Evolutionary conservation across 352 stramenopile genomes (phyloP).

Genomic region (Pilasporangium apinafurcum): DNA sequence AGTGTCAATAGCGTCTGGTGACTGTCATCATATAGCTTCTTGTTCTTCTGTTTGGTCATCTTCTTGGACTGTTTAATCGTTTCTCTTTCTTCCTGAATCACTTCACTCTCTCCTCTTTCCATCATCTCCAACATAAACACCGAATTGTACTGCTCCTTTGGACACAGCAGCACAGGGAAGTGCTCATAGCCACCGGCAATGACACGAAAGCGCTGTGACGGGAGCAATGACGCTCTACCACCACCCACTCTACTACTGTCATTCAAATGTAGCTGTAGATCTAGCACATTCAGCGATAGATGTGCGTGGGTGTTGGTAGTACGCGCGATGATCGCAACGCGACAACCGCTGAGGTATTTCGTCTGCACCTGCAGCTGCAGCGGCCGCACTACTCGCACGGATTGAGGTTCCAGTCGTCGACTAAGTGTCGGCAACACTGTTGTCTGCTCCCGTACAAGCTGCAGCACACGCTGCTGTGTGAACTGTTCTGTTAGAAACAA

Average conservation of each 20-base stretch:
- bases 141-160: slow-evolving; percentile 65
- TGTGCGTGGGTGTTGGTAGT: slow-evolving; percentile 36
- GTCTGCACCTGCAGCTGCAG: slow-evolving; percentile 59
- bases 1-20: slow-evolving; percentile 59
- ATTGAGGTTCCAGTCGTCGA: slow-evolving; percentile 34
- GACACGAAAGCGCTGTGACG: slow-evolving; percentile 20
- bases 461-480: slow-evolving; percentile 25
- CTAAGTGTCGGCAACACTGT: slow-evolving; percentile 30
- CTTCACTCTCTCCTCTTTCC: slow-evolving; percentile 1
- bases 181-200: slow-evolving; percentile 29
- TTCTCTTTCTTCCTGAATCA: neutral
- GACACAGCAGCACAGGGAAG: slow-evolving; percentile 48
- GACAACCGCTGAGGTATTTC: slow-evolving; percentile 19
- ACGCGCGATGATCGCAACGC: slow-evolving; percentile 41
- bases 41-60: slow-evolving; percentile 8
- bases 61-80: neutral
- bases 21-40: too few relatives aligned
- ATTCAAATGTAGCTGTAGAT: slow-evolving; percentile 62
- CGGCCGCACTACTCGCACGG: slow-evolving; percentile 43
- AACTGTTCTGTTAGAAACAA: slow-evolving; percentile 30
- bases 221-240: too few relatives aligned
- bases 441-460: slow-evolving; percentile 38
- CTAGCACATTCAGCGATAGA: slow-evolving; percentile 35
- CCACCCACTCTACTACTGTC: too few relatives aligned
- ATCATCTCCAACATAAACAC: slow-evolving; percentile 34